Percentiles rank a stretch among this genome's conserved stretches.
Conservation (phyloP, 2,329 filamentous ascomycete species). For the Fusarium domesticum region DNA sequence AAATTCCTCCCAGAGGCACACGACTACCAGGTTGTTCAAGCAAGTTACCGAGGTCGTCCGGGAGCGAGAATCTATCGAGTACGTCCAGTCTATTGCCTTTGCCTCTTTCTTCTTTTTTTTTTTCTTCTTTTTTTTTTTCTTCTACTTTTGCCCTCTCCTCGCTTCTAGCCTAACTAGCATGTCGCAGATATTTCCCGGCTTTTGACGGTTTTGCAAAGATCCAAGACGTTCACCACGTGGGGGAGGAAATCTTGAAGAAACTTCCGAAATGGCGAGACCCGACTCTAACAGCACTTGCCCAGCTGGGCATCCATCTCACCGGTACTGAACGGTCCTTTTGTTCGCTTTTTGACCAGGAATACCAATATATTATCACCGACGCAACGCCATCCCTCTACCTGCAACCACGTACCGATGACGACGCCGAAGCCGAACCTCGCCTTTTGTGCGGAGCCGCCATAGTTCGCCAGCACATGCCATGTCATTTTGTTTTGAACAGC, state of each 20-base stretch:
- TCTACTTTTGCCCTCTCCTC: no score
- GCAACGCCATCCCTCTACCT: background rate
- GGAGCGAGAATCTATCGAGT: background rate
- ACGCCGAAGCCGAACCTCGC: background rate
- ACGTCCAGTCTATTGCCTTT: no score
- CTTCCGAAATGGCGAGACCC: background rate
- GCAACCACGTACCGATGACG: background rate
- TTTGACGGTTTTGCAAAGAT: background rate
- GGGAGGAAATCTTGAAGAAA: background rate
- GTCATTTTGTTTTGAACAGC: background rate
- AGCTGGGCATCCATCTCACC: background rate
- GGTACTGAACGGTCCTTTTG: background rate
- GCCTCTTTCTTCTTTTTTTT: no score
- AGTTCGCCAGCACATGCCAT: background rate
- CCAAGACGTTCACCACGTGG: background rate
- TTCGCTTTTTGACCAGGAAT: background rate
- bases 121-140: no score
- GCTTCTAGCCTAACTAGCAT: background rate
- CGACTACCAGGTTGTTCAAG: background rate
- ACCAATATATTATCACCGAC: background rate
- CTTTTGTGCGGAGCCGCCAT: background rate
- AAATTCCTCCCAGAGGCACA: background rate
- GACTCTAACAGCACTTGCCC: background rate
- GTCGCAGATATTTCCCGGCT: background rate
- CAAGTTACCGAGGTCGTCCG: background rate